Evolutionary conservation across 1,284 basidiomycete genomes (phyloP), one percentile per base, ranked within the genome.

Genomic region (Rhizoctonia solani): DNA sequence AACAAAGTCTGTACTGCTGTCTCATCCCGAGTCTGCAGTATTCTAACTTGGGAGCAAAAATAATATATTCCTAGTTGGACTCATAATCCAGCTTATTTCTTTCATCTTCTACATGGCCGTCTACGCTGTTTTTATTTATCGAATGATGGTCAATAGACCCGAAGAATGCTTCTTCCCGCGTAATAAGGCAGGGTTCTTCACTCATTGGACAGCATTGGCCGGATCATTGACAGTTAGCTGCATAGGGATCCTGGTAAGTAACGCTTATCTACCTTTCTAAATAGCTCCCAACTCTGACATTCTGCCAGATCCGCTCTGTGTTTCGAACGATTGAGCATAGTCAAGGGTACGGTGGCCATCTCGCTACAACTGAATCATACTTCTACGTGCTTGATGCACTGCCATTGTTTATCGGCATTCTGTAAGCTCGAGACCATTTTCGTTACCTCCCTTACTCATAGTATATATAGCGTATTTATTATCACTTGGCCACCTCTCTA

Each of bases 321-420:
- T 90, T 85, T 76, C 83, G 89, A 74, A 85, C 85, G 1, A 80
- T 85, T 32, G 88, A 90, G 72, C 79, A 88, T 21, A 83, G 83
- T 5, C 79, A 89, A 76, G 89, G 88, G 23, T 88, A 81, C 75
- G 74, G 76, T 29, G 88, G 88, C 1, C 79, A 79, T 79, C n/a
- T 90, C 13, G 81, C 85, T 5, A 87, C 83, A 0, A 82, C 82
- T 21, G 86, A 88, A 74, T 73, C 75, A 1, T 84, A 81, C 73
- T 90, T 90, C 77, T 88, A 89, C 72, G 82, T 76, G 1, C 78
- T 90, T 32, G 88, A 90, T 74, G 87, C 87, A 1, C 77, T 87
- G 6, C 86, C 86, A 13, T 79, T 89, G 4, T 81, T 86, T 69
- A 74, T 89, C 54, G 86, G 87, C 41, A 82, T 87, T n/a, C 13